Evolutionary conservation across 139 green algal species (phyloP), one percentile per base, ranked within the genome.

Genomic region (Edaphochlamys debaryana): DNA sequence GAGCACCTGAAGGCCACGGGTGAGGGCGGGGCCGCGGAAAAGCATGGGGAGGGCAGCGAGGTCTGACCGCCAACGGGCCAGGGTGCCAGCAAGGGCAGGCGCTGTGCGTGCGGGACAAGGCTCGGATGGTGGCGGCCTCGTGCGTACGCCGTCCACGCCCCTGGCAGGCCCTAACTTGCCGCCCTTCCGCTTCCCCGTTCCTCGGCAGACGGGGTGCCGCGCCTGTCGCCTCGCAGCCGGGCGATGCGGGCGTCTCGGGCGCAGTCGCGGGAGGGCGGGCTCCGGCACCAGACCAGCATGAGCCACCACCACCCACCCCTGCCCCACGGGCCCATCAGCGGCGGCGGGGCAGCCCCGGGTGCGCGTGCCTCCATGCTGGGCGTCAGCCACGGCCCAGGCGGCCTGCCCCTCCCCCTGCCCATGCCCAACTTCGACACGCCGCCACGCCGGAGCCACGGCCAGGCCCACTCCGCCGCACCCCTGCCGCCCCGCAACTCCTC

Each of bases 191-290:
- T n/a, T n/a, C n/a, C n/a, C n/a, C n/a, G n/a, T n/a, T n/a, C n/a
- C n/a, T n/a, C 70, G 32, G 56, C 82, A 83, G 82, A 80, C 56
- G 66, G 56, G 41, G 68, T 64, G 50, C 78, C 82, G 36, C 64
- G 82, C 17, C 38, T 87, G 8, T 87, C 82, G 3, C 82, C 82
- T 27, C 82, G 82, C 42, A 62, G 70, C 45, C 23, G 25, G n/a
- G 70, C 70, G n/a, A 48, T 37, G n/a, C 70, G 70, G n/a, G 41
- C 69, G 11, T 56, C 69, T 11, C 38, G 69, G 36, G 29, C 27
- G 5, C 41, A 76, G 5, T 63, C 38, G 20, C 48, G 45, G 4
- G 48, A 63, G 41, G 48, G 70, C 17, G n/a, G 37, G 69, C 42
- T 20, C 38, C 69, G 69, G 50, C 50, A 19, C 20, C 50, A 58